Evolutionary conservation across 768 basidiomycete species (phyloP).

Genomic region (Xanthoconium stramineum): DNA sequence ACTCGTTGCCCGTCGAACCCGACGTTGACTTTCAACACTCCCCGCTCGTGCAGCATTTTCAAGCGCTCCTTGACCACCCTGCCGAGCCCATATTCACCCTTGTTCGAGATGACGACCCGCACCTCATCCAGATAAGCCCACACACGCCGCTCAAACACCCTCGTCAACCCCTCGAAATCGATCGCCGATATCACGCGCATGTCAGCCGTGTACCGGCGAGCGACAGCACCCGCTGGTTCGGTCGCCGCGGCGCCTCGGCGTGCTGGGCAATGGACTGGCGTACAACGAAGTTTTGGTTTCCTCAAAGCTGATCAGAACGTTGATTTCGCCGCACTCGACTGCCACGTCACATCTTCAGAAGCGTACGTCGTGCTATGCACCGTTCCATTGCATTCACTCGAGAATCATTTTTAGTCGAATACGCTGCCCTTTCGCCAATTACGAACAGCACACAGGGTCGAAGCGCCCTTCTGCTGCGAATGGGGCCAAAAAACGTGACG

Average conservation of each 20-base stretch:
- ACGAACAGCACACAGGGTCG: background rate
- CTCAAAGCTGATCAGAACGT: background rate
- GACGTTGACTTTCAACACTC: constrained; percentile 29
- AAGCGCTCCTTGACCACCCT: constrained; percentile 24
- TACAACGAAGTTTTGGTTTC: background rate
- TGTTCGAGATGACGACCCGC: constrained; percentile 30
- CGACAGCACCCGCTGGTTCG: no score
- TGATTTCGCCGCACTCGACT: background rate
- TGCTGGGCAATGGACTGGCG: background rate
- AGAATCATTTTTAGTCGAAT: background rate
- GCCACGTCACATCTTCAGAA: background rate
- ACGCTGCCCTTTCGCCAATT: background rate
- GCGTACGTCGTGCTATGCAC: background rate
- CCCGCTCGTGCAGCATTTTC: constrained; percentile 19
- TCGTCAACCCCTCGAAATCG: no score
- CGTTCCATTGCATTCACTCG: background rate
- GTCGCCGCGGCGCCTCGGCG: background rate
- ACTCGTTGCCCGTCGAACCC: constrained; percentile 33
- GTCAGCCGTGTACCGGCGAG: no score
- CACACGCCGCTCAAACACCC: no score
- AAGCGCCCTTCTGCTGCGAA: background rate
- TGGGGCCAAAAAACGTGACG: background rate
- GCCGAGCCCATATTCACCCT: constrained; percentile 27
- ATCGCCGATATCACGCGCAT: no score
- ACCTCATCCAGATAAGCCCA: constrained; percentile 22